Conservation (phyloP, 208 protist genomes). For the Acanthamoeba polyphaga region DNA sequence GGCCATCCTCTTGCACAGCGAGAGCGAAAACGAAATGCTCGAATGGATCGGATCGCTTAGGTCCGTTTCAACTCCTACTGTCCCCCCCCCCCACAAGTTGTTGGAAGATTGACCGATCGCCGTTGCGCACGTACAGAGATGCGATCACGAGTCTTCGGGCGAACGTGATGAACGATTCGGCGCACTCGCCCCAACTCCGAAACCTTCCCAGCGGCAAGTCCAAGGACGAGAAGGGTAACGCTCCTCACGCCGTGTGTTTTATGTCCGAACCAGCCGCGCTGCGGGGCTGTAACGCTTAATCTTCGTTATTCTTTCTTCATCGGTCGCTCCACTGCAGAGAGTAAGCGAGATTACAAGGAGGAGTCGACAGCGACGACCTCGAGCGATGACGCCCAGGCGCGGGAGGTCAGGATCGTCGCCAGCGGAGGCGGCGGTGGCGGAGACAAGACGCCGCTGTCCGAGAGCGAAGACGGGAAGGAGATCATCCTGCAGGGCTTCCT, state of each 20-base stretch:
- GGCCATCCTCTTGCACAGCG: not conserved
- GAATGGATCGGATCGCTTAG: conserved; percentile 54
- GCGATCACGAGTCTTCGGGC: conserved; percentile 35
- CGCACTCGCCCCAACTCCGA: not conserved
- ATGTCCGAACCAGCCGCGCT: too few relatives aligned
- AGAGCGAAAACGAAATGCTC: conserved; percentile 52
- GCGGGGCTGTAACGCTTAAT: too few relatives aligned
- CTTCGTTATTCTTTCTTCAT: too few relatives aligned
- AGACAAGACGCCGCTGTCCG: not conserved
- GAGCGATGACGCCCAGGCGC: not conserved
- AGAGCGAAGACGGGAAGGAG: conserved; percentile 22
- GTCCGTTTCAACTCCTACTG: not conserved
- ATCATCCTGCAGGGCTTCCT: conserved; percentile 47
- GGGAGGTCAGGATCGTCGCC: not conserved
- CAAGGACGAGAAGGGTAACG: not conserved
- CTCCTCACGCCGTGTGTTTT: not conserved
- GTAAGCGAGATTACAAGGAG: not conserved
- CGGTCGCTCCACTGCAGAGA: not conserved
- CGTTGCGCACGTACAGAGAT: not conserved
- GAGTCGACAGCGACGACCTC: conserved; percentile 3
- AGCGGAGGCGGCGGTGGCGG: not conserved
- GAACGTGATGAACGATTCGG: conserved; percentile 24
- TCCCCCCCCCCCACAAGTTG: too few relatives aligned
- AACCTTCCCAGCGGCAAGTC: not conserved
- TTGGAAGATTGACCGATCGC: not conserved